Evolutionary conservation across 352 stramenopile species (phyloP), one percentile per base, ranked within the genome.

Genomic region (Phytopythium vexans): DNA sequence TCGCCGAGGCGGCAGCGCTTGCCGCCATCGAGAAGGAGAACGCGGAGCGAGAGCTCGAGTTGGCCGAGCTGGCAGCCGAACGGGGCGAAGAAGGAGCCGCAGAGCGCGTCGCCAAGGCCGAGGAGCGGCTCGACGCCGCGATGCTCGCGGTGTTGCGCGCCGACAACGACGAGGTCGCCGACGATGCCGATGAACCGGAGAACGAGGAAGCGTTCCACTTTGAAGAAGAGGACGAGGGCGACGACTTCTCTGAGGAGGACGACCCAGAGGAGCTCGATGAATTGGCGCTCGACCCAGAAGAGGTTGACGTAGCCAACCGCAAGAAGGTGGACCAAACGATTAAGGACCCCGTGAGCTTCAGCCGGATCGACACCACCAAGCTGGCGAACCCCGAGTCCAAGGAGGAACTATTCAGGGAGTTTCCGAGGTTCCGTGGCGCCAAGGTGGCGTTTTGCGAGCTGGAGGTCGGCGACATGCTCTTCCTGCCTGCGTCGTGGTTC

Each of bases 401-500:
- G 16, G 44, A 58, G 4, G 55, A 72, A 35, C 40, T 92, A n/a
- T n/a, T 70, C 16, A 35, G 36, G 1, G 64, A 91, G 42, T 93
- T 88, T 53, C 81, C 81, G 5, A 62, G 63, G 3, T 93, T 93
- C 39, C 51, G 42, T 12, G 36, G 74, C 27, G 81, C 79, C 11
- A 89, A 81, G 36, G 68, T 60, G 9, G 77, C 79, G 2, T 85
- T 83, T 41, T 90, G 81, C 47, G 76, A 96, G 39, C 54, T 99
- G 21, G 59, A 83, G 36, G 87, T 75, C 15, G 96, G 96, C n/a
- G 79, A 99, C 44, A 98, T 98, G 72, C 70, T 99, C 10, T 99
- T 98, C 57, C 74, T 99, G 16, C 97, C 97, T 37, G 94, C 95
- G 11, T 96, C 91, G 8, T 99, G 96, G 96, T 99, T 99, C 67